Evolutionary conservation across 768 basidiomycete genomes (phyloP), one percentile per base, ranked within the genome.

Genomic region (Mycena galopus): DNA sequence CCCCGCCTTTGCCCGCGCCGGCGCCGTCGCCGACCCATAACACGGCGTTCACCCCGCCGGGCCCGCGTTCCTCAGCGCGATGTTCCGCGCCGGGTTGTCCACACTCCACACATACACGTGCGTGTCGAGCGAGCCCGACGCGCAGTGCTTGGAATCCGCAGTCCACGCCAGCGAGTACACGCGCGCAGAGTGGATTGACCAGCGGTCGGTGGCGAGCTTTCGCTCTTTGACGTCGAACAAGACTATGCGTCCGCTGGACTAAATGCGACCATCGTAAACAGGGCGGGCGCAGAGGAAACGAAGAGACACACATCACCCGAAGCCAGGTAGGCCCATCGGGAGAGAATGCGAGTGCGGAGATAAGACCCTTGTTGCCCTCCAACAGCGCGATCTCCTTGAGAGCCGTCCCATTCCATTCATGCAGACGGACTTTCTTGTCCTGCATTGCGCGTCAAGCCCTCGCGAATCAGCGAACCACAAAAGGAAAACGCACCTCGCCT

Each of bases 71-170:
- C 92, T 93, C 79, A 98, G 91, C 30, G 91, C 87, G 39, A 96
- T 90, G 75, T 93, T 94, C 81, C 88, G 91, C 80, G 90, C 82
- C 11, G 92, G 91, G 77, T 90, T 88, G 53, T 83, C 84, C 33
- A 95, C 90, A 73, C 92, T 91, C 91, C 94, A 98, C 29, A 98
- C 83, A 78, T 96, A 98, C 6, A 97, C 90, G 75, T 96, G 90
- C 33, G 96, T 97, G 80, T 99, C 97, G n/a, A 97, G 87, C 23
- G 96, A 95, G 14, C 93, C 96, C 5, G 96, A 96, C 14, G 92
- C 96, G 73, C 94, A 89, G 78, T 96, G 91, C 72, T 87, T 86
- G 9, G 92, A 91, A 77, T 94, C 91, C 8, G 89, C 75, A 9
- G 93, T 91, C 91, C 94, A 96, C 2, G 89, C 84, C 21, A 99